Base-by-base conservation (phyloP, 75 land plant genomes). In the Azolla pinnata region DNA sequence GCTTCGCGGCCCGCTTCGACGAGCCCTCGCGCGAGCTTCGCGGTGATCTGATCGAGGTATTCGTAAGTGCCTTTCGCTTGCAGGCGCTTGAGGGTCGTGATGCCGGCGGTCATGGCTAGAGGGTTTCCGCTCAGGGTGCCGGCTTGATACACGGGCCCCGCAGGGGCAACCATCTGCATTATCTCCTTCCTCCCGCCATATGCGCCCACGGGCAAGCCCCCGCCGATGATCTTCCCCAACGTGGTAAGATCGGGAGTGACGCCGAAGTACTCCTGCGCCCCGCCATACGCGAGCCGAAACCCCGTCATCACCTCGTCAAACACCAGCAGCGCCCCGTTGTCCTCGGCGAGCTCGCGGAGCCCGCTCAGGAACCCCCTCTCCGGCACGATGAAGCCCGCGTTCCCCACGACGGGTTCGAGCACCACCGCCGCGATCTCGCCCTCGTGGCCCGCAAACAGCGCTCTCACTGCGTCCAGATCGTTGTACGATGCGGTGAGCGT, bases 131-230 rank as follows among this genome's bases (percentile, higher is more conserved):
- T 95, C 31, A 95, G 60, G 34, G 99, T 95, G 27, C 99, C 99
- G 23, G 99, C 99, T 58, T 95, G 99, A 60, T 95, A 95, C 97
- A 95, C 76, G 17, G 97, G 99, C 14, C 99, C 99, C 34, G 96
- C 90, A 30, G 99, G 99, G 31, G 99, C 99, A 33, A 95, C 99
- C 99, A 95, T 86, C 71, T 86, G 79, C 99, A 95, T 95, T 18
- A 95, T 85, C 28, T 90, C 85, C 56, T 75, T 79, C 61, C 75
- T 77, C 52, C 99, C 99, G 51, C 97, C 99, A 64, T 90, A 95
- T 8, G 99, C 99, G 35, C 97, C 99, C 18, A 95, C 99, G 1
- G 99, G 99, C 18, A 95, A 73, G 19, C 99, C 99, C 32, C 97
- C 99, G 10, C 99, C 97, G 60, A 95, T 90, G 57, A 95, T 67